Evolutionary conservation across 495 filamentous ascomycete genomes (phyloP), one percentile per base, ranked within the genome.

Genomic region (Lentithecium fluviatile): DNA sequence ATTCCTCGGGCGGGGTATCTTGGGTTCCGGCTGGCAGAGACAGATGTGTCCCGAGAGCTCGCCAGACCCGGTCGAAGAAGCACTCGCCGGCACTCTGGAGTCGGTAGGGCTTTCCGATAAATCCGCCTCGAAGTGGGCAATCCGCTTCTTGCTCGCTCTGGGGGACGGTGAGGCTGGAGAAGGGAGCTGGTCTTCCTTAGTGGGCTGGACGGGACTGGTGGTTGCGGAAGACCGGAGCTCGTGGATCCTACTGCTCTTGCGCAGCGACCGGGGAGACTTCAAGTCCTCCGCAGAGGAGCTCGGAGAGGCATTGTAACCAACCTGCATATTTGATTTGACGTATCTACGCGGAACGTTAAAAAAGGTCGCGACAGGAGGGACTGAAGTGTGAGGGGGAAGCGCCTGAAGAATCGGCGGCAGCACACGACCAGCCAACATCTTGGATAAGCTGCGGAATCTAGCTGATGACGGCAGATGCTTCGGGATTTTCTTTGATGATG

Each of bases 1-100:
- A 79, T 98, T 98, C 69, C 94, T 84, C 54, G 94, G 94, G 66
- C 94, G 78, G 24, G 94, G 94, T 51, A 97, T 90, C 74, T 97
- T 96, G 5, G 91, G 90, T 64, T 90, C 89, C 23, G 90, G 90
- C 64, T 95, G 89, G 74, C 94, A 98, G 66, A 97, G 83, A 78
- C 94, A 98, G 57, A 96, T 83, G 52, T 82, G 81, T n/a, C 57
- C 62, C 48, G 61, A 49, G 4, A 62, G 40, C 20, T 69, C 66
- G 55, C 53, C 58, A 64, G 56, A 57, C 11, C 21, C 60, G 12
- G 47, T 37, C 1, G 60, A 57, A 32, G 56, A 32, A 36, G 60
- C 55, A 52, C 56, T 64, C 17, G 47, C 25, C 26, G 51, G 62
- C 56, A 52, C 48, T 66, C 69, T 50, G 47, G 58, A 48, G 57